These are phyloP conservation scores for Phytophthora citricola DNA, from an alignment of 352 stramenopile species.

Conservation along the genomic window DNA sequence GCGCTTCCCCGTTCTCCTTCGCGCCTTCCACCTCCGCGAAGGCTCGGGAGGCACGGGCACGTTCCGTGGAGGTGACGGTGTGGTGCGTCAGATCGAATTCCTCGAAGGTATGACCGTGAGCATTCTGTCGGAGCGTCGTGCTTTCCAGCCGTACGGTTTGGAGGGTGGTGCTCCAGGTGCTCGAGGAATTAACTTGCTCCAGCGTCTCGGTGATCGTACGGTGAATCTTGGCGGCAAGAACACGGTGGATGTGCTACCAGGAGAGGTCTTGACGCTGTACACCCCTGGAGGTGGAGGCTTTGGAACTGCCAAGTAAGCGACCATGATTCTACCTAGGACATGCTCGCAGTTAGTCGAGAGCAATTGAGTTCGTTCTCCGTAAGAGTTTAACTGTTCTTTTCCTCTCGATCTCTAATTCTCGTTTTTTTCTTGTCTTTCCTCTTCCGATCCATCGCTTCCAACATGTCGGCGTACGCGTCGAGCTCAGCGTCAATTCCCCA, in stretches of 20 bases:
- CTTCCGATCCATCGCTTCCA: conserved; percentile 22
- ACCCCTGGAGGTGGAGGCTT: conserved; percentile 97
- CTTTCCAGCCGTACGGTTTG: conserved; percentile 96
- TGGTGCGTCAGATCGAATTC: conserved; percentile 97
- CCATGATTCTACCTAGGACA: conserved; percentile 12
- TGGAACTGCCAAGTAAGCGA: conserved; percentile 48
- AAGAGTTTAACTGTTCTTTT: conserved; percentile 19
- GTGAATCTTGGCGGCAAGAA: conserved; percentile 93
- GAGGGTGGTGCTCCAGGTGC: conserved; percentile 90
- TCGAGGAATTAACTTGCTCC: conserved; percentile 94
- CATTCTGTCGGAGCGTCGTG: conserved; percentile 97
- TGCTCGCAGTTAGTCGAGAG: conserved; percentile 20
- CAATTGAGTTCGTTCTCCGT: conserved; percentile 9
- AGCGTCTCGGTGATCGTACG: conserved; percentile 66
- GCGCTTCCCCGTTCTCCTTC: conserved; percentile 92
- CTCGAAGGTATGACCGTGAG: conserved; percentile 95
- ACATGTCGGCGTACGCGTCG: conserved; percentile 59
- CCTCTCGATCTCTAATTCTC: conserved; percentile 24
- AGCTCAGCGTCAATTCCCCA: conserved; percentile 66
- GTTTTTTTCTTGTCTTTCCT: conserved; percentile 34
- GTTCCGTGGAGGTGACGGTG: conserved; percentile 95
- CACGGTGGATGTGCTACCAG: conserved; percentile 92
- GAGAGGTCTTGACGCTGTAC: conserved; percentile 95
- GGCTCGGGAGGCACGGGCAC: conserved; percentile 92
- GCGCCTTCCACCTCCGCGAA: conserved; percentile 84